Base-by-base conservation (phyloP, 148 eudicot species). In the Vaccinium myrtillus region DNA sequence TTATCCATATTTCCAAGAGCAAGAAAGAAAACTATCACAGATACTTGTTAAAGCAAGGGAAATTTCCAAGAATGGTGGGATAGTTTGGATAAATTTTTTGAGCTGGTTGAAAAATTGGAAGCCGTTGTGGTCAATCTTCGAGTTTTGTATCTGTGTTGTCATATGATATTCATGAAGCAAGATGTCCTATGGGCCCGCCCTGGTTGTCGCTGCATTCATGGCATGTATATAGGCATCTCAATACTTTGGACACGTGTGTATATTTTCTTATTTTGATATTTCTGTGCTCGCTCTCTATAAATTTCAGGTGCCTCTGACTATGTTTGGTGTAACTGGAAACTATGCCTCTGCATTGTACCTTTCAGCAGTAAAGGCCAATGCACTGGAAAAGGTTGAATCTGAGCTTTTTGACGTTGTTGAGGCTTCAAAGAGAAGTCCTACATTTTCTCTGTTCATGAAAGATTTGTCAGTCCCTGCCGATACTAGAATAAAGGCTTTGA, bases 251-350 rank as follows among this genome's bases (percentile, higher is more conserved):
- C 56, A 15, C 12, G 21, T 43, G 6, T 13, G 36, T 13, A 15
- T 63, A 12, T 81, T 50, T 81, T 7, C 73, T 63, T 63, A 27
- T 27, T 16, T 80, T 69, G 8, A 14, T 63, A 11, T 58, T 48
- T 21, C 15, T 74, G 61, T 83, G 46, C 65, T 19, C 56, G 15
- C 73, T 77, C 59, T 84, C 18, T 30, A 39, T 76, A 75, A 77
- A 53, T 54, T 80, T 77, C 80, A 95, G 98, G 93, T 93, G 84
- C 98, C 98, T 55, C 5, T 95, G 87, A 86, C 93, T 83, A 76
- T 95, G 97, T 95, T 87, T 88, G 98, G 98, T 80, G 92, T 91
- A 10, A 80, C 91, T 84, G 98, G 94, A 75, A 95, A 95, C 89
- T 95, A 95, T 86, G 94, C 98, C 84, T 92, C 98, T 51, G 98